Percentiles rank a stretch among this genome's conserved stretches.
These are phyloP conservation scores for Cunninghamia lanceolata DNA, from an alignment of 75 land plant species.

Conservation along the genomic window DNA sequence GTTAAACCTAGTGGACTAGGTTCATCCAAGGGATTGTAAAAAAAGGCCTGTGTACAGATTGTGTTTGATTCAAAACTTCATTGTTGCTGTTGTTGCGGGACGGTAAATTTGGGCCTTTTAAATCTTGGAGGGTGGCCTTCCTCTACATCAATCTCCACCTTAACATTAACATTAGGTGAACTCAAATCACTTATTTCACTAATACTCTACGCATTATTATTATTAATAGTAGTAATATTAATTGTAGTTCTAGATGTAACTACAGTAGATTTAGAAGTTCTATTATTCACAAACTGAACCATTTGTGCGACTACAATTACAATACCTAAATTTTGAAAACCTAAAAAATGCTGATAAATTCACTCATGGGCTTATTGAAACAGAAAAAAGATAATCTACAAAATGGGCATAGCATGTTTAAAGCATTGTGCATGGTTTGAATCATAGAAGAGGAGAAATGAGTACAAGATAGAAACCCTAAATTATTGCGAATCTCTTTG, in stretches of 20 bases:
- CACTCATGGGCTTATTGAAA: neutral
- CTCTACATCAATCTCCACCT: slow-evolving; percentile 37
- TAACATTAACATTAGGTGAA: slow-evolving; percentile 2
- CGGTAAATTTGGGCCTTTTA: slow-evolving; percentile 27
- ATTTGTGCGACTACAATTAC: neutral
- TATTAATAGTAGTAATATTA: neutral
- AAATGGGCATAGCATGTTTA: neutral
- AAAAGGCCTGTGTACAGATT: slow-evolving; percentile 9
- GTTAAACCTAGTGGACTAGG: slow-evolving; percentile 89
- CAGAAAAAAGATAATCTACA: neutral
- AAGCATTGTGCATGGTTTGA: neutral
- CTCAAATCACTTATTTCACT: neutral
- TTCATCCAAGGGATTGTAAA: slow-evolving; percentile 70
- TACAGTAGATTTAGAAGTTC: neutral
- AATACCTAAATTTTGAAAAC: neutral
- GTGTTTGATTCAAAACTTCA: slow-evolving; percentile 6
- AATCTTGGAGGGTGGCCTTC: slow-evolving; percentile 12
- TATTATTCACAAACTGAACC: slow-evolving; percentile 6
- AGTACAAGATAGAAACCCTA: neutral
- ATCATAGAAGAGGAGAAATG: neutral
- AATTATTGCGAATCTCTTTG: neutral
- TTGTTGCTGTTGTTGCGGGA: slow-evolving; percentile 10
- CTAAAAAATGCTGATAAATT: neutral
- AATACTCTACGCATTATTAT: neutral
- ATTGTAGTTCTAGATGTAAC: neutral